Evolutionary conservation across 1,139 yeast species (phyloP), one percentile per base, ranked within the genome.

Genomic region (Hyphopichia fennica): DNA sequence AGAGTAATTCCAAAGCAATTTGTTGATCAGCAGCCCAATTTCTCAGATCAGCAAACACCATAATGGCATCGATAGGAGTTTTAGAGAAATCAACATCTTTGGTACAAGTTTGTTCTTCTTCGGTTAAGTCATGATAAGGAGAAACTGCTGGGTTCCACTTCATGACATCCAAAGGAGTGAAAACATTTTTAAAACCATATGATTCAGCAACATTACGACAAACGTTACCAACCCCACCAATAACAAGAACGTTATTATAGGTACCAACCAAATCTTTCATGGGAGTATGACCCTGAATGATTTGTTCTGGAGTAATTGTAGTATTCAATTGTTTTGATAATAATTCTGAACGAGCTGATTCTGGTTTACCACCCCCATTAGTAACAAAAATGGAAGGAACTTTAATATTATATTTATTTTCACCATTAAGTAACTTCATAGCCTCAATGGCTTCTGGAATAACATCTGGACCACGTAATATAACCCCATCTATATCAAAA

Each of bases 1-100:
- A 71, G 40, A 87, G 72, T 52, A 87, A 70, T 58, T 87, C 96
- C 57, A 87, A 71, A 49, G 87, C 87, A 59, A 87, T 87, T 62
- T 87, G 96, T 64, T 86, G 93, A 62, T 87, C 95, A 29, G 88
- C 90, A 39, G 93, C 95, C 95, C 95, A 87, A 60, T 86, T 87
- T 65, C 95, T 75, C 9, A 89, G 82, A 63, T 86, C 93, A 10
- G 93, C 93, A 69, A 85, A 85, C 32, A 85, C 91, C 54, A 85
- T 64, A 47, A 86, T 83, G 17, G 88, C 91, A 48, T 84, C 88
- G 49, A 86, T 82, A 28, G 69, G 58, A 33, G 75, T 65, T 58
- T 84, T 80, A 38, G 81, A 70, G 56, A 87, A 87, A 60, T 87
- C 95, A 27, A 76, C 79, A 42, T 77, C 82, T 47, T 69, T 70